Evolutionary conservation across 73 alveolate genomes (phyloP).

Genomic region (Paramecium primaurelia): DNA sequence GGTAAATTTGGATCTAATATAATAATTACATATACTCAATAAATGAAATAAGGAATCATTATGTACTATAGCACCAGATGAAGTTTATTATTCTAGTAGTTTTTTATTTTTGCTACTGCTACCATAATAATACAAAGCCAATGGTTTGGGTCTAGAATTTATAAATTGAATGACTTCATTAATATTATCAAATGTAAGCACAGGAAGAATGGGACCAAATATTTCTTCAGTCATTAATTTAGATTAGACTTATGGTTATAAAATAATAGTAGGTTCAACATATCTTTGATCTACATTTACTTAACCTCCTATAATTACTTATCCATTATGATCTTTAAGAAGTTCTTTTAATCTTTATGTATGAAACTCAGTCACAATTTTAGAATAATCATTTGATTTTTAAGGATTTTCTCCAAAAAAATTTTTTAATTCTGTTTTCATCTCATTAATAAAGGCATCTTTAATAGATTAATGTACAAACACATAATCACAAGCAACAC

Average conservation of each 20-base stretch:
- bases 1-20: constrained; percentile 73
- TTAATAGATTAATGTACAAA: constrained; percentile 72
- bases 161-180: constrained; percentile 78
- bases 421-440: constrained; percentile 61
- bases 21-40: neutral
- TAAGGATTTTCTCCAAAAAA: constrained; percentile 81
- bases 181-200: constrained; percentile 72
- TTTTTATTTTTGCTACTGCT: constrained; percentile 65
- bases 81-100: constrained; percentile 75
- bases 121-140: constrained; percentile 86
- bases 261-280: constrained; percentile 67
- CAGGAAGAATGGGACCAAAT: constrained; percentile 90
- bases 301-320: constrained; percentile 78
- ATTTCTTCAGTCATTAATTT: constrained; percentile 77
- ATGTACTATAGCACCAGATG: constrained; percentile 79
- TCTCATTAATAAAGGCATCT: constrained; percentile 67
- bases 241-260: constrained; percentile 53
- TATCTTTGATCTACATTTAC: constrained; percentile 32
- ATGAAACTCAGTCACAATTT: constrained; percentile 76
- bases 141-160: constrained; percentile 86
- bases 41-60: constrained; percentile 85
- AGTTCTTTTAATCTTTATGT: constrained; percentile 74
- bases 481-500: constrained; percentile 90
- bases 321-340: constrained; percentile 69
- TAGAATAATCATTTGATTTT: constrained; percentile 70